Base-by-base conservation (phyloP, 805 yeast species). In the Yamadazyma philogaea region DNA sequence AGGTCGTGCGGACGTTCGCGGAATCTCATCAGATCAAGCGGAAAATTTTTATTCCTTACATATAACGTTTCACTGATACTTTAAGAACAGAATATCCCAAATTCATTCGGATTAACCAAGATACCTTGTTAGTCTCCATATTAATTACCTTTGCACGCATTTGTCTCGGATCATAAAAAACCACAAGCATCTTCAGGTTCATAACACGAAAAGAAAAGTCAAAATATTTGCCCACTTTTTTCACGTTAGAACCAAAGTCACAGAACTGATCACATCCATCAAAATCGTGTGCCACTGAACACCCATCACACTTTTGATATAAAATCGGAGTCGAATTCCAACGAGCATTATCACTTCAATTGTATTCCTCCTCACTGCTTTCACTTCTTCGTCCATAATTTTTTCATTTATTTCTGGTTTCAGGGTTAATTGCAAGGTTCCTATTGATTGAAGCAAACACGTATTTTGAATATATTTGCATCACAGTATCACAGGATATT, bases 11-110 rank as follows among this genome's bases (percentile, higher is more conserved):
- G 8, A 21, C 10, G 17, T 35, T 22, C 38, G 31, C 32, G 26
- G 18, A 31, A 39, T 33, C 43, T 39, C 44, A 40, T 40, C 44
- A 40, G 38, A 39, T 39, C 42, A 39, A 39, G 20, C 37, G 10
- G 38, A 40, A 40, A 40, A 40, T 14, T 40, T 40, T 40, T 30
- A 33, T 39, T 33, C 32, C 32, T 32, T 39, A 39, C 30, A 39
- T 14, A 24, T 31, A 32, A 24, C 20, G 22, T 21, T 24, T 32
- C 31, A 22, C 32, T 17, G 15, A 3, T 14, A 14, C 20, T 19
- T 14, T 11, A 31, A 37, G 40, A 32, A 28, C 28, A n/a, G 34
- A 18, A 16, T 22, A n/a, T n/a, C 17, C 16, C 27, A n/a, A 6
- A 14, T n/a, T 8, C n/a, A 18, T 11, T 21, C 12, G 28, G 30